These are phyloP conservation scores for Pelargonium cotyledonis DNA, from an alignment of 441 rosid genomes.

Conservation along the genomic window DNA sequence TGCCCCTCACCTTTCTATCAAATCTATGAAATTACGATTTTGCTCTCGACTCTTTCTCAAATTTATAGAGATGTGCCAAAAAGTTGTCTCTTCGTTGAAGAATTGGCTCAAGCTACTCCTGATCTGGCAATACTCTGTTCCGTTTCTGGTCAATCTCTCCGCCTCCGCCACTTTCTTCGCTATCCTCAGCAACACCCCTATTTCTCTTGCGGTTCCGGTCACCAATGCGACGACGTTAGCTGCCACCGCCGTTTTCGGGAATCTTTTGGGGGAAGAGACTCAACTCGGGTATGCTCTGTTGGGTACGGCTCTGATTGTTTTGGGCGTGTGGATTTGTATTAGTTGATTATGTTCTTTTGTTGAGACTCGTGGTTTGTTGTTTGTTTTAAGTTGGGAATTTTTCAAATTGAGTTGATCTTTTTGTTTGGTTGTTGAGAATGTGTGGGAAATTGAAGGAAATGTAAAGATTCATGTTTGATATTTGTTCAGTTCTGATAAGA, in stretches of 20 bases:
- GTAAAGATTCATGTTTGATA: too few relatives aligned
- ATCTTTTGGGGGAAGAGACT: conserved; percentile 64
- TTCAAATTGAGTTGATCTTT: too few relatives aligned
- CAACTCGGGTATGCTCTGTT: conserved; percentile 46
- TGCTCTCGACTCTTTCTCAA: too few relatives aligned
- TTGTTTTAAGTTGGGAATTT: too few relatives aligned
- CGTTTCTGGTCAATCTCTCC: conserved; percentile 72
- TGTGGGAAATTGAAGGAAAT: too few relatives aligned
- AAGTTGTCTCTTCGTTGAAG: conserved; percentile 33
- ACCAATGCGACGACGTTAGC: conserved; percentile 89
- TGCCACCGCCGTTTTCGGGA: conserved; percentile 70
- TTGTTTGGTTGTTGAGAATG: too few relatives aligned
- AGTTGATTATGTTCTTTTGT: conserved; percentile 21
- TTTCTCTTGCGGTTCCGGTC: conserved; percentile 81
- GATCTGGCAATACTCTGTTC: conserved; percentile 85
- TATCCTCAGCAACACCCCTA: conserved; percentile 57
- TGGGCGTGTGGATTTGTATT: conserved; percentile 83
- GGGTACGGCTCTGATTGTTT: conserved; percentile 60
- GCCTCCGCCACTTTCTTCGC: conserved; percentile 89
- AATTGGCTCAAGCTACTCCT: conserved; percentile 54
- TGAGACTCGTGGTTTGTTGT: background rate
- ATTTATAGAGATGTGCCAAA: too few relatives aligned
- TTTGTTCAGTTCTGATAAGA: too few relatives aligned
- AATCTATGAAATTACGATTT: too few relatives aligned
- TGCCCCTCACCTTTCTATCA: too few relatives aligned